Conservation (phyloP, 2,329 filamentous ascomycete species). For the Pezicula neosporulosa region DNA sequence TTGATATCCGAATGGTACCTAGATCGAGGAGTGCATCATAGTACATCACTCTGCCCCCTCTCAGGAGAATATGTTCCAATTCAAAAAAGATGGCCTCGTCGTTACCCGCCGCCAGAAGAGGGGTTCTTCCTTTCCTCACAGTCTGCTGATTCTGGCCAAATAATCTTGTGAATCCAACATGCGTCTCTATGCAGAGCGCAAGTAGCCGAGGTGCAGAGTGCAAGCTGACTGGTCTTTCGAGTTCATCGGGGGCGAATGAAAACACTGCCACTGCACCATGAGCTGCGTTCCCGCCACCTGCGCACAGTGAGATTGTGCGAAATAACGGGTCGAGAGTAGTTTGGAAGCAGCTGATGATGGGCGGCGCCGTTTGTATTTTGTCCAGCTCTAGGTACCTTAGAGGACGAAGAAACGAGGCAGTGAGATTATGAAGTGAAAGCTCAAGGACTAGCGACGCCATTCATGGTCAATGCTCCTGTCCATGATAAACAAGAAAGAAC, state of each 20-base stretch:
- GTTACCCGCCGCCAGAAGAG: no score
- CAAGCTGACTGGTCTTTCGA: not conserved
- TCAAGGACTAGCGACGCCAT: not conserved
- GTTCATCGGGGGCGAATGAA: slow-evolving; percentile 1
- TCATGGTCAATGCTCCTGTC: not conserved
- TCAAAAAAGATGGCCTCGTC: no score
- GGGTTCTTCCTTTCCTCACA: no score
- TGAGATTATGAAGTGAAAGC: not conserved
- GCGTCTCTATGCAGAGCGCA: not conserved
- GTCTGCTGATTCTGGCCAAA: not conserved
- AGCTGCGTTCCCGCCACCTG: not conserved
- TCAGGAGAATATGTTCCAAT: no score
- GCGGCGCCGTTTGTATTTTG: no score
- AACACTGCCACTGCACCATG: slow-evolving; percentile 10
- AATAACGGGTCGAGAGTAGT: not conserved
- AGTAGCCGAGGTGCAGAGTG: slow-evolving; percentile 1
- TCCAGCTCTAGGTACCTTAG: no score
- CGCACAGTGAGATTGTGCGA: not conserved
- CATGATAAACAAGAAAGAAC: not conserved
- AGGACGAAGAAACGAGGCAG: not conserved
- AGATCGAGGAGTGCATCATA: no score
- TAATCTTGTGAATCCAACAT: not conserved
- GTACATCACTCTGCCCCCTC: no score
- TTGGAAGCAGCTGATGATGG: not conserved
- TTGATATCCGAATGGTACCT: no score